These are phyloP conservation scores for Rhizopogon roseolus DNA, from an alignment of 768 basidiomycete genomes.

Conservation along the genomic window DNA sequence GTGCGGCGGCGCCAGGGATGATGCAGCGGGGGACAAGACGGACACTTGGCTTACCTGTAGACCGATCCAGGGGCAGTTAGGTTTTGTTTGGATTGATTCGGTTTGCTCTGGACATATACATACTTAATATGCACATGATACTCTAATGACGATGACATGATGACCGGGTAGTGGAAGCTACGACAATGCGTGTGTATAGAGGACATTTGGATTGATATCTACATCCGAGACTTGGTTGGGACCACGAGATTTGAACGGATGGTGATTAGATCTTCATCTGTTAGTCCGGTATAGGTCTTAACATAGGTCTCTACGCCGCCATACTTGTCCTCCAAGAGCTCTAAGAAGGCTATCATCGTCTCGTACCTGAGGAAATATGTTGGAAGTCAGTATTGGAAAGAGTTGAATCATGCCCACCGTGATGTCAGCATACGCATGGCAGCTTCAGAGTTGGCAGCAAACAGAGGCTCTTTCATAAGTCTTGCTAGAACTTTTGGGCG, in stretches of 20 bases:
- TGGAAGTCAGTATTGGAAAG: not conserved
- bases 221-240: conserved; percentile 26
- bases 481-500: conserved; percentile 66
- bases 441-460: conserved; percentile 67
- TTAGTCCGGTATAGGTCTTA: conserved; percentile 49
- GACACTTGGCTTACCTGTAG: conserved; percentile 35
- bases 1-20: conserved; percentile 17
- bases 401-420: conserved; percentile 38
- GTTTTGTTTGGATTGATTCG: not conserved
- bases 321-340: conserved; percentile 57
- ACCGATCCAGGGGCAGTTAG: conserved; percentile 18
- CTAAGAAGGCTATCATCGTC: conserved; percentile 72
- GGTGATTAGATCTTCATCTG: conserved; percentile 54
- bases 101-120: not conserved
- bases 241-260: conserved; percentile 56
- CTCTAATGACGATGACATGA: not conserved
- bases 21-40: conserved; percentile 37
- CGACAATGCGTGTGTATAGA: not conserved
- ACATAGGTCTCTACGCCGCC: conserved; percentile 65
- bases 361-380: conserved; percentile 43
- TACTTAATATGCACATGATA: not conserved
- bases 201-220: conserved; percentile 5
- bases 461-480: conserved; percentile 65
- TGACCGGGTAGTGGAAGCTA: not conserved
- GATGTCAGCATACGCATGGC: conserved; percentile 83